These are phyloP conservation scores for Talaromyces sp. DNA, from an alignment of 2,329 filamentous ascomycete species.

Conservation along the genomic window DNA sequence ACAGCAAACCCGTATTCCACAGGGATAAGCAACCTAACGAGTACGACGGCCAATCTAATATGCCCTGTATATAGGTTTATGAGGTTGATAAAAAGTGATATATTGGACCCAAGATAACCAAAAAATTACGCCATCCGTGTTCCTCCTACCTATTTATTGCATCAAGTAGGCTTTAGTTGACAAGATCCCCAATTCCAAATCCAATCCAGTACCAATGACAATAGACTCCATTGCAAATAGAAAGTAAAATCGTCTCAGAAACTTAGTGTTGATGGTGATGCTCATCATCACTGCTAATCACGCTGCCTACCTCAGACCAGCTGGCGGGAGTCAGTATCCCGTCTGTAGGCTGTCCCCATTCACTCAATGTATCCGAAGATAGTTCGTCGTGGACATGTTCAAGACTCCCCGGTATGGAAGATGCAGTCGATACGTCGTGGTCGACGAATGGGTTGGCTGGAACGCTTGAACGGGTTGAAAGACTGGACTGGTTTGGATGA, in stretches of 20 bases:
- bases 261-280: slow-evolving; percentile 17
- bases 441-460: slow-evolving; percentile 23
- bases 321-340: slow-evolving; percentile 38
- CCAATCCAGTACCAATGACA: background rate
- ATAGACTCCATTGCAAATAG: background rate
- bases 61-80: background rate
- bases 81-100: background rate
- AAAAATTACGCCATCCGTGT: background rate
- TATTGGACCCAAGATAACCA: background rate
- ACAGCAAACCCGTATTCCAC: no score
- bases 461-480: slow-evolving; percentile 9
- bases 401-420: slow-evolving; percentile 37
- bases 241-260: background rate
- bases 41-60: no score
- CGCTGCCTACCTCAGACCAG: slow-evolving; percentile 46
- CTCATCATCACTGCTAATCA: slow-evolving; percentile 40
- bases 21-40: no score
- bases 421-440: slow-evolving; percentile 31
- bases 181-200: background rate
- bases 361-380: slow-evolving; percentile 39
- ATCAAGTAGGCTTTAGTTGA: background rate
- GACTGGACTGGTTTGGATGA: slow-evolving; percentile 26
- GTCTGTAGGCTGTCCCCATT: slow-evolving; percentile 32
- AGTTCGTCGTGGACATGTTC: slow-evolving; percentile 36
- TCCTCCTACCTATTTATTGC: background rate